These are phyloP conservation scores for Nemania sp. DNA, from an alignment of 2,329 filamentous ascomycete species.

Conservation along the genomic window DNA sequence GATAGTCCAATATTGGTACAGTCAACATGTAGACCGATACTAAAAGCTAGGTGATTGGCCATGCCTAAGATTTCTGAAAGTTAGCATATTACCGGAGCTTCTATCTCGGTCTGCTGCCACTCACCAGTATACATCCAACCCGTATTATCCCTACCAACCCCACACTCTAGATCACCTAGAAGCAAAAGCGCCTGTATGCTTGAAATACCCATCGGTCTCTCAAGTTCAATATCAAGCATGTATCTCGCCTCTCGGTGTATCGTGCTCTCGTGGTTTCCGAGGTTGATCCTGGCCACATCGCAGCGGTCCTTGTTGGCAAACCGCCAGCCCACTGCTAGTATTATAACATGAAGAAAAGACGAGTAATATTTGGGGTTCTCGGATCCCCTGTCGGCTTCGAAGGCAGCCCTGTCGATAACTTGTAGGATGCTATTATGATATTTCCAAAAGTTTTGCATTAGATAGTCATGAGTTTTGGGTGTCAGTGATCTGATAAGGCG, in stretches of 20 bases:
- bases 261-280: conserved; percentile 25
- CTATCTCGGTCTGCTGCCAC: neutral
- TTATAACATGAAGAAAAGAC: conserved; percentile 25
- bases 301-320: conserved; percentile 26
- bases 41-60: conserved; percentile 27
- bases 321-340: conserved; percentile 27
- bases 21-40: conserved; percentile 23
- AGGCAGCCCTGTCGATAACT: conserved; percentile 23
- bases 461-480: conserved; percentile 26
- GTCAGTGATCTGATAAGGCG: conserved; percentile 29
- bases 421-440: conserved; percentile 26
- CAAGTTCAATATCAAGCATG: conserved; percentile 28
- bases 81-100: neutral
- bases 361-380: conserved; percentile 28
- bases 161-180: conserved; percentile 28
- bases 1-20: conserved; percentile 15
- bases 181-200: conserved; percentile 27
- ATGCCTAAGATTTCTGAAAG: conserved; percentile 17
- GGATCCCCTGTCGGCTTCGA: conserved; percentile 27
- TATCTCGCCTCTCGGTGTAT: conserved; percentile 27
- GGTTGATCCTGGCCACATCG: conserved; percentile 24
- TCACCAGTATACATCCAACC: conserved; percentile 30
- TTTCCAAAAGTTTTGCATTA: conserved; percentile 30
- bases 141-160: conserved; percentile 24
- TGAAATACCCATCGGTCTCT: conserved; percentile 22